Evolutionary conservation across 192 early-diverging fungal genomes (phyloP), one percentile per base, ranked within the genome.

Genomic region (Coemansia nantahalensis): DNA sequence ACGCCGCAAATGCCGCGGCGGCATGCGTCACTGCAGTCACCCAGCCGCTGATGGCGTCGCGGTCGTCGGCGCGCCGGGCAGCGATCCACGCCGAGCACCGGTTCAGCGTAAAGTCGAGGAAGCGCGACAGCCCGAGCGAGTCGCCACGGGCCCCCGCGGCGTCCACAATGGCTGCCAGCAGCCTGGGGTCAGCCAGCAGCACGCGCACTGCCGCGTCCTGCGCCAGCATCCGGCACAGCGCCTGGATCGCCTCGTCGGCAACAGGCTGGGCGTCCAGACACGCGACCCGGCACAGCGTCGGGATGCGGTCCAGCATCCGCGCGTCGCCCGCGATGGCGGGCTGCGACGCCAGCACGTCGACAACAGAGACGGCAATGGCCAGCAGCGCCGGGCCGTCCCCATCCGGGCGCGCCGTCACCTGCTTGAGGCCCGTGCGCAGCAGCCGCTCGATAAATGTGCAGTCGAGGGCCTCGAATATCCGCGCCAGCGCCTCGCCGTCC

Each of bases 301-400:
- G 53, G 12, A 68, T 76, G 39, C 57, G 72, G 6, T 68, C 60
- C 10, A 68, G 43, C 33, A 76, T 59, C 38, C 49, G 38, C 10
- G 48, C 39, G 16, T 48, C 44, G 19, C 48, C 15, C 5, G 72
- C 72, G 48, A 76, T 59, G 9, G 10, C 11, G 18, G 23, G 13
- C 17, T 76, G 72, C 1, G 60, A 63, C 2, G 55, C 65, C 59
- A 76, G 62, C 13, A 67, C 60, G 26, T 48, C 61, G 23, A 76
- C 48, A 4, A 76, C 57, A 13, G 48, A 54, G 7, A 68, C 34
- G 0, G 72, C 72, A 35, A 76, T 56, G 37, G 32, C 24, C 7
- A 76, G 60, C 61, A 68, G 52, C 0, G 57, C 32, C 10, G 7
- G 14, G 37, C n/a, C 13, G 18, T 48, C 38, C 34, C 8, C 24